A percentile compares a stretch with the other conserved stretches of the same genome.
These are phyloP conservation scores for Chrysoporthe austroafricana DNA, from an alignment of 2,329 filamentous ascomycete species.

Conservation along the genomic window DNA sequence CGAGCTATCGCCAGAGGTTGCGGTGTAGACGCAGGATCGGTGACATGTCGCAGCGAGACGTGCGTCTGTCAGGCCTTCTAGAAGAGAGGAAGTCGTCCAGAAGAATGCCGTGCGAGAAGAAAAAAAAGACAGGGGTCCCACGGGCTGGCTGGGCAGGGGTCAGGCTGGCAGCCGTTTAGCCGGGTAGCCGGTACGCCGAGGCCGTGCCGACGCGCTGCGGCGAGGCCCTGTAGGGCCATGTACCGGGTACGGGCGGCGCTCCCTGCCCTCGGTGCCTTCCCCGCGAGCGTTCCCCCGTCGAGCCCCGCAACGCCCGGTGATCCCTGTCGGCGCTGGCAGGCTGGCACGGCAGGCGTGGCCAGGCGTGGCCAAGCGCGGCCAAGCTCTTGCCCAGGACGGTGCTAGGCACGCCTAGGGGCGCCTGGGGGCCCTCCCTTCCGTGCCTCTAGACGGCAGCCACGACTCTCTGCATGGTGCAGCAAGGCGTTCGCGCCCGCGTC, in stretches of 20 bases:
- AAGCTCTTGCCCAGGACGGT: too few species aligned
- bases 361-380: too few species aligned
- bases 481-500: conserved; percentile 23
- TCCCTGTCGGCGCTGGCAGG: conserved; percentile 1
- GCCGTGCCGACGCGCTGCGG: too few species aligned
- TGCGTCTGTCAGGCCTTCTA: background rate
- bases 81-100: background rate
- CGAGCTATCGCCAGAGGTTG: too few species aligned
- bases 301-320: background rate
- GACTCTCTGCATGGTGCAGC: conserved; percentile 30
- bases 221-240: background rate
- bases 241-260: background rate
- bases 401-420: background rate
- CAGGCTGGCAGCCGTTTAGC: background rate
- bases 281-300: background rate
- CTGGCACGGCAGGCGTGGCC: too few species aligned
- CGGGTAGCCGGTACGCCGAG: background rate
- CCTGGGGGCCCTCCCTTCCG: conserved; percentile 8
- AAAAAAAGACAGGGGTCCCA: background rate
- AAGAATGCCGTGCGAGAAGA: too few species aligned
- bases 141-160: background rate
- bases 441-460: conserved; percentile 29
- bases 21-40: too few species aligned
- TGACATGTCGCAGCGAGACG: too few species aligned
- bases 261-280: background rate